Conservation (phyloP, 1,284 basidiomycete species). For the Gomphus sp. region DNA sequence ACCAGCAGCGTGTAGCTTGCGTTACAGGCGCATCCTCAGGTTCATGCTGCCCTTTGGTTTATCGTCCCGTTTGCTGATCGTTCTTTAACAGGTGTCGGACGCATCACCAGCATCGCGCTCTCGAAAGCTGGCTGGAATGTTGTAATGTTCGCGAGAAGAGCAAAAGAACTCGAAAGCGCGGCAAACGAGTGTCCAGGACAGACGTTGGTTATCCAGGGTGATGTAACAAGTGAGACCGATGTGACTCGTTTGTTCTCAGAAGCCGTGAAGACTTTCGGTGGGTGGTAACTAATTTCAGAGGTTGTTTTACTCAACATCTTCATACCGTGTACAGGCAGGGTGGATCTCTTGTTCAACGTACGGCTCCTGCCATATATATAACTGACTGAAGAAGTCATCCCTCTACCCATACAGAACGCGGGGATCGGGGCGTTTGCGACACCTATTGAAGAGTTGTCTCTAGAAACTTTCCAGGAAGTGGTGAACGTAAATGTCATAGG, state of each 20-base stretch:
- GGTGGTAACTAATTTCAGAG: slow-evolving; percentile 11
- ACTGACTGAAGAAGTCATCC: not conserved
- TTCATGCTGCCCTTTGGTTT: slow-evolving; percentile 12
- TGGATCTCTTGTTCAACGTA: slow-evolving; percentile 79
- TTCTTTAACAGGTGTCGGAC: slow-evolving; percentile 35
- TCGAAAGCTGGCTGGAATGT: slow-evolving; percentile 52
- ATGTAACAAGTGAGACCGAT: slow-evolving; percentile 52
- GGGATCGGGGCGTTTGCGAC: slow-evolving; percentile 44
- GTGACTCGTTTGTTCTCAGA: slow-evolving; percentile 51
- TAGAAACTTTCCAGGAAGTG: slow-evolving; percentile 53
- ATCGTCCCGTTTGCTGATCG: not conserved
- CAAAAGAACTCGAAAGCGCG: slow-evolving; percentile 51
- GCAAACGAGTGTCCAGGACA: slow-evolving; percentile 34
- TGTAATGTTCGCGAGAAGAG: slow-evolving; percentile 47
- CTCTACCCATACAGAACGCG: slow-evolving; percentile 41
- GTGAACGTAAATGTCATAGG: slow-evolving; percentile 66
- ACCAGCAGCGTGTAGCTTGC: slow-evolving; percentile 16
- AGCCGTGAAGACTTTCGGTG: slow-evolving; percentile 51
- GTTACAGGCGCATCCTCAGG: slow-evolving; percentile 25
- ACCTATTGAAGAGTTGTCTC: slow-evolving; percentile 55
- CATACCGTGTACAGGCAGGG: slow-evolving; percentile 33
- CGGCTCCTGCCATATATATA: slow-evolving; percentile 16
- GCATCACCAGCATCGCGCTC: slow-evolving; percentile 38
- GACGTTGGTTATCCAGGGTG: slow-evolving; percentile 44
- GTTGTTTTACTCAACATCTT: not conserved